Evolutionary conservation across 768 basidiomycete genomes (phyloP), one percentile per base, ranked within the genome.

Genomic region (Lactifluus subvellereus): DNA sequence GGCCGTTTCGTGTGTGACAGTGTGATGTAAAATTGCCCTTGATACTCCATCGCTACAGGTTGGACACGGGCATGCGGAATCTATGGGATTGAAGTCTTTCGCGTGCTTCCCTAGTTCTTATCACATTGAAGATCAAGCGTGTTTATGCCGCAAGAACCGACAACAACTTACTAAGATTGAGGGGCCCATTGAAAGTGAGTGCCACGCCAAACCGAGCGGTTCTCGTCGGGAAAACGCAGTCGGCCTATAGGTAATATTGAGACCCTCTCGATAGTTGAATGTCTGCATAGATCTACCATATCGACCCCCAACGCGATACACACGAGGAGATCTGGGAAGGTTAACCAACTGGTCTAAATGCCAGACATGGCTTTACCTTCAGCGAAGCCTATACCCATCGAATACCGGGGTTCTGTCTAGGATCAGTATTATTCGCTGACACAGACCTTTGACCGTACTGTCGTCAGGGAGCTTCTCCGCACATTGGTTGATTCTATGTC

Each of bases 181-280:
- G 69, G 5, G 91, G 91, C 0, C 93, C 93, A 4, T 75, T 79
- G 69, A 85, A 84, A 10, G 94, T 95, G 61, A 96, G 73, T 6
- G 94, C 93, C 16, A 95, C 88, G 2, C 93, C 93, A 72, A 95
- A 95, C 33, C 93, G 82, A 42, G 93, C 94, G 0, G 94, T 95
- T 62, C 94, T 82, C 2, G 93, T 96, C 37, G 93, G 94, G 69
- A 94, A 95, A 11, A 96, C 93, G 66, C 93, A 96, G 71, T 96
- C 93, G 0, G 92, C 92, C 91, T 91, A 62, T 10, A 57, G 20
- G 59, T 30, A 22, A 54, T 10, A 57, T 48, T 40, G 45, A 59
- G 52, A 37, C 42, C 10, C 8, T 35, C 49, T 8, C 9, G 35
- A 47, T 5, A 33, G 20, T 60, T 37, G 18, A 37, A 42, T 7